phyloP scores from a whole-genome alignment of 2,329 filamentous ascomycete genomes.

The Lizonia empirigonia region DNA sequence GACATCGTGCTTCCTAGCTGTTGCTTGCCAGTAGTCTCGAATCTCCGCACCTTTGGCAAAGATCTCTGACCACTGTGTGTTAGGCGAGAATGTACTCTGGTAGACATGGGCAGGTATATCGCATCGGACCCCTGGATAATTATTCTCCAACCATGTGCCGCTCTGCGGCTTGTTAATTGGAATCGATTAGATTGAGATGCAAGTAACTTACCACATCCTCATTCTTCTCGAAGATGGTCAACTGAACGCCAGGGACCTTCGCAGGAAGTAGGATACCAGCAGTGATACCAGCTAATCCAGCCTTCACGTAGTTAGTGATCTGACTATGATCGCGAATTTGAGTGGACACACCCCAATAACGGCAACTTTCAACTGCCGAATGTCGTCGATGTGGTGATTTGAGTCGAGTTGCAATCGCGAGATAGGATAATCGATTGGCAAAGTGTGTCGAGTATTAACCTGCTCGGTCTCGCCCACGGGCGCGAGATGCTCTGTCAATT shows the following conservation, averaged over 20 bases:
- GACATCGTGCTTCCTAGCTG: slow-evolving; percentile 49
- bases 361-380: slow-evolving; percentile 55
- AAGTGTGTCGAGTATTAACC: slow-evolving; percentile 14
- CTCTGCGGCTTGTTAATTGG: slow-evolving; percentile 17
- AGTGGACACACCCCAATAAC: slow-evolving; percentile 58
- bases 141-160: slow-evolving; percentile 48
- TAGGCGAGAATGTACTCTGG: slow-evolving; percentile 51
- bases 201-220: slow-evolving; percentile 46
- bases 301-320: slow-evolving; percentile 30
- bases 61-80: slow-evolving; percentile 51
- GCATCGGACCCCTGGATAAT: slow-evolving; percentile 42
- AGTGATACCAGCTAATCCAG: slow-evolving; percentile 66
- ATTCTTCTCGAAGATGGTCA: slow-evolving; percentile 58
- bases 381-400: slow-evolving; percentile 38
- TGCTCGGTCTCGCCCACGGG: slow-evolving; percentile 23
- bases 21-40: slow-evolving; percentile 49
- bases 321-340: background rate
- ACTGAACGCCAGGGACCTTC: slow-evolving; percentile 70
- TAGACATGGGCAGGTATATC: slow-evolving; percentile 49
- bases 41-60: slow-evolving; percentile 52
- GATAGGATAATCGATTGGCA: slow-evolving; percentile 33
- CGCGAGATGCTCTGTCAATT: slow-evolving; percentile 36
- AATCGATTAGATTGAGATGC: background rate
- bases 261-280: slow-evolving; percentile 69
- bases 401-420: slow-evolving; percentile 36